These are phyloP conservation scores for Pholiota adiposa DNA, from an alignment of 1,284 basidiomycete species.

Conservation along the genomic window DNA sequence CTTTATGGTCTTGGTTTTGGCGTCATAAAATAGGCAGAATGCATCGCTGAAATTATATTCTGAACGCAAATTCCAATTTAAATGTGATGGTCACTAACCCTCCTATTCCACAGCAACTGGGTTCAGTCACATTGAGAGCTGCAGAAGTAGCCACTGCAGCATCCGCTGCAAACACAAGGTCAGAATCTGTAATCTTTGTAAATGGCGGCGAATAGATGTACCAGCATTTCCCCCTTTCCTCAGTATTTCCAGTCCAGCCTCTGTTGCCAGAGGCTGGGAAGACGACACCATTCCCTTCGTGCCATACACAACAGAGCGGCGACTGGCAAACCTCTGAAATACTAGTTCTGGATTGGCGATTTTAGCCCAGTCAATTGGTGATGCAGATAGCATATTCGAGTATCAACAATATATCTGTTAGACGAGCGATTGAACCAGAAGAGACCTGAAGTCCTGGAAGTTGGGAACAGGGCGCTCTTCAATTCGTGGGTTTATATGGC, in stretches of 20 bases:
- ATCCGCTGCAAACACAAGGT: slow-evolving; percentile 37
- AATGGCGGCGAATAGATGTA: slow-evolving; percentile 35
- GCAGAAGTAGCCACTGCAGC: slow-evolving; percentile 70
- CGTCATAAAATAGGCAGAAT: slow-evolving; percentile 92
- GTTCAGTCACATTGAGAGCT: slow-evolving; percentile 89
- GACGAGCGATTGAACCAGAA: not conserved
- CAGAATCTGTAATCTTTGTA: too few species aligned
- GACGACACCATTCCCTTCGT: slow-evolving; percentile 88
- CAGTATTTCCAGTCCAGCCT: slow-evolving; percentile 89
- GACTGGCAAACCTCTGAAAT: slow-evolving; percentile 68
- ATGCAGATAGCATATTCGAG: slow-evolving; percentile 39
- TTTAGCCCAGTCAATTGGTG: slow-evolving; percentile 69
- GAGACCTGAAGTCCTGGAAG: not conserved
- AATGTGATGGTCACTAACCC: slow-evolving; percentile 49
- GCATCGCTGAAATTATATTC: slow-evolving; percentile 63
- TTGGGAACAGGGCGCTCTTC: not conserved
- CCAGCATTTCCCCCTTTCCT: slow-evolving; percentile 92
- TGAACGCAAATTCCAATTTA: not conserved
- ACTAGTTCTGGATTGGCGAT: slow-evolving; percentile 63
- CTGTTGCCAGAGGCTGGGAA: slow-evolving; percentile 90
- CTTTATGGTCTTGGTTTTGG: slow-evolving; percentile 77
- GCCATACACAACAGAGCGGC: slow-evolving; percentile 79
- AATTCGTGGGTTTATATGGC: slow-evolving; percentile 4
- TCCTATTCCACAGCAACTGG: slow-evolving; percentile 80
- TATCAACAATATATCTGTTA: not conserved